Evolutionary conservation across 345 rosid species (phyloP).

Genomic region (Sisymbrium altissimum): DNA sequence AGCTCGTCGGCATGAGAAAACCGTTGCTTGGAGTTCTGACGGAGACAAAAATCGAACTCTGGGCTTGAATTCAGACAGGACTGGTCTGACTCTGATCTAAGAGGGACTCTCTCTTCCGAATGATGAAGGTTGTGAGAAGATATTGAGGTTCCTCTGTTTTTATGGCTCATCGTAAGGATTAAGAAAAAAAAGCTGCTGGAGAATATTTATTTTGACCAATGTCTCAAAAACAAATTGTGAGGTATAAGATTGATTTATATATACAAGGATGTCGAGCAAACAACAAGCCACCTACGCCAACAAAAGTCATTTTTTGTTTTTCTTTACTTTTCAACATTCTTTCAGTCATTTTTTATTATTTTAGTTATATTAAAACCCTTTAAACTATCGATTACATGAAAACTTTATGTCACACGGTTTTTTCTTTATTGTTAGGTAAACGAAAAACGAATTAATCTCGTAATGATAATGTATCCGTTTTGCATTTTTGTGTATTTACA

Average conservation of each 20-base stretch:
- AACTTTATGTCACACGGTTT: not conserved
- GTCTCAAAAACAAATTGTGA: not conserved
- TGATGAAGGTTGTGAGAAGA: conserved; percentile 18
- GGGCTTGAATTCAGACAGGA: conserved; percentile 16
- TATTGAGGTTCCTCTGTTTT: conserved; percentile 14
- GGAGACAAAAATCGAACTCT: conserved; percentile 32
- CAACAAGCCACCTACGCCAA: conserved; percentile 14
- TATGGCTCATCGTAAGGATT: conserved; percentile 20
- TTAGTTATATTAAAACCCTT: not conserved
- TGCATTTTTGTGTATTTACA: no score
- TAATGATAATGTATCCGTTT: not conserved
- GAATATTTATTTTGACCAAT: not conserved
- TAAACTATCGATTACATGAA: not conserved
- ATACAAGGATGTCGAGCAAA: not conserved
- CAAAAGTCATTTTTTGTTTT: not conserved
- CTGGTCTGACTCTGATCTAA: conserved; percentile 28
- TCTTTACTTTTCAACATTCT: not conserved
- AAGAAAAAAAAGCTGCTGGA: not conserved
- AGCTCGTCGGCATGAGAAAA: conserved; percentile 39
- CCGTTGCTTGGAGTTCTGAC: conserved; percentile 32
- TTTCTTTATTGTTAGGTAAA: not conserved
- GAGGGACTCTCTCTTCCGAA: conserved; percentile 32
- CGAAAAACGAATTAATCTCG: not conserved
- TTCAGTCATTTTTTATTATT: not conserved
- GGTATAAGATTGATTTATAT: not conserved